Evolutionary conservation across 176 grass and related monocot genomes (phyloP), one percentile per base, ranked within the genome.

Genomic region (Musa beccarii): DNA sequence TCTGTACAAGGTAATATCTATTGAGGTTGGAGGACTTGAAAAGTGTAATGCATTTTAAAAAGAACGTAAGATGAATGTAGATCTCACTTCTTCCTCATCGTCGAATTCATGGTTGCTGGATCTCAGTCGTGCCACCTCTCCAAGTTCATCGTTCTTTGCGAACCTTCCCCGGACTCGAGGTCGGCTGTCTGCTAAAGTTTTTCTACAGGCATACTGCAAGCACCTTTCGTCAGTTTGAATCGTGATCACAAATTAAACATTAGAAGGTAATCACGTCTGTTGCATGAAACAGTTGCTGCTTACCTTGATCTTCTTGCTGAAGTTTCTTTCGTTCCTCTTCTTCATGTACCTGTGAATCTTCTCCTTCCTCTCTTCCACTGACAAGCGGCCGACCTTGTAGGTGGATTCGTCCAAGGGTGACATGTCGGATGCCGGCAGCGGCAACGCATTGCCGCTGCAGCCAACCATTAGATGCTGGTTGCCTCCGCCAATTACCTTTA

Each of bases 251-350:
- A 6, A 43, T 43, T 4, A 43, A 43, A 43, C 4, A 43, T 43
- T 6, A 5, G 34, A 43, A 43, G 34, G 34, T 43, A 43, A 43
- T 43, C 34, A 43, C 34, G 5, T 43, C 34, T 43, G 34, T 43
- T 43, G 0, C 34, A 43, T 43, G 34, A 43, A 43, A 43, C 34
- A 43, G 34, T 6, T 62, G 6, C 22, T 83, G 21, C 81, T 14
- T 92, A 88, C 96, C 91, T 99, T 99, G 77, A 99, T 99, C 77
- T 99, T 99, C 53, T 99, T 99, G 81, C 85, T 95, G 90, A 95
- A 99, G 77, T 99, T 99, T 76, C 96, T 89, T 76, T 94, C 68
- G 12, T 95, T 99, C 84, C 96, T 87, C 89, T 99, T 99, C 82
- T 85, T 92, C 79, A 94, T 88, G 85, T 99, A 99, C 70, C 89